Evolutionary conservation across 1,284 basidiomycete genomes (phyloP).

Genomic region (Cutaneotrichosporon daszewskae): DNA sequence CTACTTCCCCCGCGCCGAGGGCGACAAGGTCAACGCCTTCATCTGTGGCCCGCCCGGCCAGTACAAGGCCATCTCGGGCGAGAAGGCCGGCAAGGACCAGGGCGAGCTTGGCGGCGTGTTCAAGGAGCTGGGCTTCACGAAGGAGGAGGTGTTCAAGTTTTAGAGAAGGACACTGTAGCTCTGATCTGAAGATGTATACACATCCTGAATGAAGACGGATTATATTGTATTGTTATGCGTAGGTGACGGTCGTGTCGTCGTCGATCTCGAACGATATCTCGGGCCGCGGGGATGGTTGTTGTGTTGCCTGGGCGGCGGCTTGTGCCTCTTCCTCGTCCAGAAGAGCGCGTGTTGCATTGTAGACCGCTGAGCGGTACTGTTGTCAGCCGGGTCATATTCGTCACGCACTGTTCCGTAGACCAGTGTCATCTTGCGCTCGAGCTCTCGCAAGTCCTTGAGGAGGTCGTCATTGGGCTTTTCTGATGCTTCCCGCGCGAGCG

Average conservation of each 20-base stretch:
- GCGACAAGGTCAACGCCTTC: slow-evolving; percentile 80
- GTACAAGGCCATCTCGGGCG: slow-evolving; percentile 63
- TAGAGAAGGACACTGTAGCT: too few species aligned
- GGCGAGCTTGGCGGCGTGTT: slow-evolving; percentile 75
- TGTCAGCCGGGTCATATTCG: neutral
- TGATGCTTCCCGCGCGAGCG: slow-evolving; percentile 41
- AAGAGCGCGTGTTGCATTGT: slow-evolving; percentile 56
- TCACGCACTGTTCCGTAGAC: slow-evolving; percentile 73
- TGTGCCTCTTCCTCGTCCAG: neutral
- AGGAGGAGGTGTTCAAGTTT: slow-evolving; percentile 57
- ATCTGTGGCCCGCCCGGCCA: slow-evolving; percentile 90
- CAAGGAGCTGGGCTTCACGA: slow-evolving; percentile 78
- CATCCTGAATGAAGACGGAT: neutral
- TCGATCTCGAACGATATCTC: neutral
- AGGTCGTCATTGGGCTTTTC: slow-evolving; percentile 68
- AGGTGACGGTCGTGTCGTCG: slow-evolving; percentile 1
- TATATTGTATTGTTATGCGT: neutral
- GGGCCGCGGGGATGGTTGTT: neutral
- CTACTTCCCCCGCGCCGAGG: slow-evolving; percentile 57
- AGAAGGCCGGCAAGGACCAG: slow-evolving; percentile 63
- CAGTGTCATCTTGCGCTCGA: slow-evolving; percentile 93
- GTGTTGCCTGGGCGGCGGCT: neutral
- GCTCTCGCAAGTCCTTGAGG: slow-evolving; percentile 67
- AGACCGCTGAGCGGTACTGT: slow-evolving; percentile 90
- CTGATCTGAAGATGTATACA: neutral